A percentile compares a stretch with the other conserved stretches of the same genome.
These are phyloP conservation scores for Erysimum cheiranthoides DNA, from an alignment of 345 rosid genomes.

Conservation along the genomic window DNA sequence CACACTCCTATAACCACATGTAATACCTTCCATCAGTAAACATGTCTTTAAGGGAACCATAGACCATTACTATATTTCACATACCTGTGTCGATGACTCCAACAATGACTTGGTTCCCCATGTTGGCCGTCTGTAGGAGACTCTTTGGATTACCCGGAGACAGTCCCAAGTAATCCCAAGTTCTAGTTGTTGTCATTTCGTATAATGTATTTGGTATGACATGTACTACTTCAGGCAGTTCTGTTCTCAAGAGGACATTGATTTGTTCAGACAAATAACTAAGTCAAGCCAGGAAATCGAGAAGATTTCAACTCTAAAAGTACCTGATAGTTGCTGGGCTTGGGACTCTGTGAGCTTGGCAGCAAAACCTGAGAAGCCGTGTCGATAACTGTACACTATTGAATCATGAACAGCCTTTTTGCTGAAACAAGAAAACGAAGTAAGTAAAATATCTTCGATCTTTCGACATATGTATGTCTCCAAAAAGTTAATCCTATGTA, in stretches of 20 bases:
- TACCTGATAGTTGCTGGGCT: constrained; percentile 59
- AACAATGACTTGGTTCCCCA: constrained; percentile 65
- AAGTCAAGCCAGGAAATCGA: not conserved
- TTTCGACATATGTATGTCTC: not conserved
- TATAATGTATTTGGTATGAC: constrained; percentile 63
- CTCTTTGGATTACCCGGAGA: constrained; percentile 46
- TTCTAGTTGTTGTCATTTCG: constrained; percentile 64
- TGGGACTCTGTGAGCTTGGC: constrained; percentile 64
- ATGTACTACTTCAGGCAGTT: constrained; percentile 62
- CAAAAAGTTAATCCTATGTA: not conserved
- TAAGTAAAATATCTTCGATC: not conserved
- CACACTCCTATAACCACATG: constrained; percentile 20
- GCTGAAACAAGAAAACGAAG: constrained; percentile 46
- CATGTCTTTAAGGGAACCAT: not conserved
- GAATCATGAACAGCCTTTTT: constrained; percentile 45
- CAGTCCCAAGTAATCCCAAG: constrained; percentile 67
- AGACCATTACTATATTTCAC: not conserved
- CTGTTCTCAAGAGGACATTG: constrained; percentile 34
- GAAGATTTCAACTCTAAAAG: not conserved
- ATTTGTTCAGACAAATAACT: not conserved
- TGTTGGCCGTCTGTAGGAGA: constrained; percentile 48
- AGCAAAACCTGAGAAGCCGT: constrained; percentile 75
- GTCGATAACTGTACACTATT: constrained; percentile 70
- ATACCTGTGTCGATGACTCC: constrained; percentile 70
- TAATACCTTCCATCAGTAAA: not conserved